These are phyloP conservation scores for Astrocystis sublimbata DNA, from an alignment of 495 filamentous ascomycete species.

Conservation along the genomic window DNA sequence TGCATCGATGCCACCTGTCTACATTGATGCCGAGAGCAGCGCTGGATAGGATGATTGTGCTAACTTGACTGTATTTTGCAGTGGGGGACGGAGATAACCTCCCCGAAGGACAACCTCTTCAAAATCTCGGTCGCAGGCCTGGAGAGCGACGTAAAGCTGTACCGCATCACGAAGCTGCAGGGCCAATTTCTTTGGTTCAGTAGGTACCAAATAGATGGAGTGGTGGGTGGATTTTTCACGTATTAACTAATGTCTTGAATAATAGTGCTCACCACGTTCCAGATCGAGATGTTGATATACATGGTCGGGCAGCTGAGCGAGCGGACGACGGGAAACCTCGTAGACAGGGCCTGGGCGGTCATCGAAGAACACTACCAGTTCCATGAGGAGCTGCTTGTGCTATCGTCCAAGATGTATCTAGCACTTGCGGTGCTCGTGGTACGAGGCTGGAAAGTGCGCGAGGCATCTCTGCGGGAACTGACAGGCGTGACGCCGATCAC, in stretches of 20 bases:
- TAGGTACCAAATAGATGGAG: constrained; percentile 14
- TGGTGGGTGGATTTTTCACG: too few relatives aligned
- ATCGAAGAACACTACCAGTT: constrained; percentile 42
- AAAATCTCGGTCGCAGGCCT: constrained; percentile 42
- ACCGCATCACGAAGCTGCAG: constrained; percentile 36
- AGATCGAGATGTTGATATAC: constrained; percentile 55
- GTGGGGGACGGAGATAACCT: constrained; percentile 39
- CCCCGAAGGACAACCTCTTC: constrained; percentile 50
- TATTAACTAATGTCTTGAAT: constrained; percentile 19
- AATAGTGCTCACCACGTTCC: constrained; percentile 47
- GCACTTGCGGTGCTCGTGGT: constrained; percentile 46
- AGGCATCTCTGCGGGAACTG: constrained; percentile 31
- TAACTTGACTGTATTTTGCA: constrained; percentile 2
- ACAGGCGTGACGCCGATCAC: constrained; percentile 27
- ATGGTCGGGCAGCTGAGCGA: constrained; percentile 52
- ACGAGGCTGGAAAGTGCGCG: constrained; percentile 49
- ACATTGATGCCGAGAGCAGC: too few relatives aligned
- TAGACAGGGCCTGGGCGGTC: constrained; percentile 54
- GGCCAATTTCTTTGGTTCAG: constrained; percentile 55
- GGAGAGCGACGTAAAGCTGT: constrained; percentile 46
- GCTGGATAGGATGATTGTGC: neutral
- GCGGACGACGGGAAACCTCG: constrained; percentile 49
- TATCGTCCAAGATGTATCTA: constrained; percentile 42
- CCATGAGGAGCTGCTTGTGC: constrained; percentile 48
- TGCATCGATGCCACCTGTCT: neutral